phyloP scores from a whole-genome alignment of 2,329 filamentous ascomycete genomes.

The Arthroderma sp. region DNA sequence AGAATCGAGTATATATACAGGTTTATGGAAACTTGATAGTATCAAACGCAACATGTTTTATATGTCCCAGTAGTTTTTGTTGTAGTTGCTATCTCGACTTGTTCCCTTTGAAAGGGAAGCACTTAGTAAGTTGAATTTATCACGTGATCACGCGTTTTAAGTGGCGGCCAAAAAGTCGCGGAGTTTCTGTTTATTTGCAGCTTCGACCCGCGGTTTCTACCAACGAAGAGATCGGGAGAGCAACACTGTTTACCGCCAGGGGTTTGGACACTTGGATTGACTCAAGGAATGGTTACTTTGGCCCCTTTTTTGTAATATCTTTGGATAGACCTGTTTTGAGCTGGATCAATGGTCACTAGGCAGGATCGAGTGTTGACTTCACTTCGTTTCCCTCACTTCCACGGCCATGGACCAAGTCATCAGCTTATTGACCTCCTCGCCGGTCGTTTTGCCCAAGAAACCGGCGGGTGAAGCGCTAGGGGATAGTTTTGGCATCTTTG shows the following conservation, averaged over 20 bases:
- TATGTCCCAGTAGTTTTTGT: no score
- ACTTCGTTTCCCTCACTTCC: background rate
- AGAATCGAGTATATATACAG: background rate
- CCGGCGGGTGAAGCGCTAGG: background rate
- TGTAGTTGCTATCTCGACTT: background rate
- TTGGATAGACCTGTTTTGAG: background rate
- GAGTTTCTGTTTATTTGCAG: background rate
- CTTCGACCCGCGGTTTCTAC: background rate
- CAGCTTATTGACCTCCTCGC: constrained; percentile 25
- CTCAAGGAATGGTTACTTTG: background rate
- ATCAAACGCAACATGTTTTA: background rate
- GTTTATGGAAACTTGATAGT: background rate
- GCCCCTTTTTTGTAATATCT: background rate
- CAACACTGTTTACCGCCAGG: background rate
- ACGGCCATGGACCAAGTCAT: constrained; percentile 30
- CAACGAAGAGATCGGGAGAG: background rate
- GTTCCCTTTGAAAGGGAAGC: background rate
- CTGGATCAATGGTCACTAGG: background rate
- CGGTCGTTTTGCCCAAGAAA: background rate
- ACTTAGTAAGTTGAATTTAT: background rate
- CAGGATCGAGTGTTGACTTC: background rate
- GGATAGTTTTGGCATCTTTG: background rate
- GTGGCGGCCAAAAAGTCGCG: background rate
- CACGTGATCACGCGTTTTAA: constrained; percentile 1
- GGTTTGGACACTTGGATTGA: no score